These are phyloP conservation scores for Gossypium mustelinum DNA, from an alignment of 345 rosid species.

Conservation along the genomic window DNA sequence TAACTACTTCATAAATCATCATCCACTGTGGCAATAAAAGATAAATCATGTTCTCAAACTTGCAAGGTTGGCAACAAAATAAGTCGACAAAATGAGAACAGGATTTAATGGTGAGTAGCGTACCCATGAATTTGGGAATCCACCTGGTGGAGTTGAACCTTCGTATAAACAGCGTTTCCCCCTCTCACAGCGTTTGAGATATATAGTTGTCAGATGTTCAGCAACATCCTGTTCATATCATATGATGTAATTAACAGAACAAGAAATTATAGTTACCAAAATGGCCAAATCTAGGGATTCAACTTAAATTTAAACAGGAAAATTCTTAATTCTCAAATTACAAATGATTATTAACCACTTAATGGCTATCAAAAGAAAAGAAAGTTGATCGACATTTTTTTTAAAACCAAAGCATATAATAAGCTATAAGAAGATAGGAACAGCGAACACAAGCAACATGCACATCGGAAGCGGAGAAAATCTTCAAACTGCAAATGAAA, in stretches of 20 bases:
- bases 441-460: constrained; percentile 1
- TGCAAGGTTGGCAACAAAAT: not conserved
- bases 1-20: not conserved
- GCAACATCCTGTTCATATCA: constrained; percentile 58
- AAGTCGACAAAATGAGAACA: not conserved
- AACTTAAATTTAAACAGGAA: not conserved
- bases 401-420: not conserved
- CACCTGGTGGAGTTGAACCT: constrained; percentile 81
- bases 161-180: constrained; percentile 81
- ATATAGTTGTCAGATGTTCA: constrained; percentile 71
- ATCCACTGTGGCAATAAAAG: not conserved
- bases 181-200: constrained; percentile 70
- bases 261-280: not conserved
- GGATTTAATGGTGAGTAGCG: constrained; percentile 7
- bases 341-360: not conserved
- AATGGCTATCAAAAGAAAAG: not conserved
- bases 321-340: not conserved
- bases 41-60: not conserved
- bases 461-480: not conserved
- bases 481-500: not conserved
- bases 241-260: constrained; percentile 2
- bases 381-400: too few species aligned
- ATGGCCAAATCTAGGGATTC: not conserved
- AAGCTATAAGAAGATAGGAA: not conserved
- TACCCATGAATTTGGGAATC: constrained; percentile 89